Percentiles rank a stretch among this genome's conserved stretches.
These are phyloP conservation scores for Mortierella sp. DNA, from an alignment of 371 early-diverging fungal genomes.

Conservation along the genomic window DNA sequence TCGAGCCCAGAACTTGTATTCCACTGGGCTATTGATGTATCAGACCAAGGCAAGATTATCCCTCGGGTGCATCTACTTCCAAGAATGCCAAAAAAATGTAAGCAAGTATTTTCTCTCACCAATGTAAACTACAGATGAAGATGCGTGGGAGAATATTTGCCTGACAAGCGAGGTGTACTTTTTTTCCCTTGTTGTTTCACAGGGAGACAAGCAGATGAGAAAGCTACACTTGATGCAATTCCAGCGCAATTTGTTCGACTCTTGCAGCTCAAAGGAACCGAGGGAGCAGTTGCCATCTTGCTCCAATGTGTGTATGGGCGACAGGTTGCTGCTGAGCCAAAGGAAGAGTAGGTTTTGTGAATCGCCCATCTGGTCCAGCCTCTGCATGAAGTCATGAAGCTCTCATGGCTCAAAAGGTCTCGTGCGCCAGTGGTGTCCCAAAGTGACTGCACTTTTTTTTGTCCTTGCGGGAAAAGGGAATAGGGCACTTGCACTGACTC, in stretches of 20 bases:
- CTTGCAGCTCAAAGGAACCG: constrained; percentile 44
- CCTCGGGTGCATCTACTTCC: constrained; percentile 40
- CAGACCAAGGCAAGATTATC: constrained; percentile 30
- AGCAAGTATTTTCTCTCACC: neutral
- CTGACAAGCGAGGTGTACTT: neutral
- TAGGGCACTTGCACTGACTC: neutral
- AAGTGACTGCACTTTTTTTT: constrained; percentile 19
- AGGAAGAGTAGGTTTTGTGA: neutral
- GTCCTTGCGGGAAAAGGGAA: neutral
- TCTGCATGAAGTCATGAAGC: neutral
- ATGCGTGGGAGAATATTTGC: neutral
- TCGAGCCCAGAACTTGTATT: constrained; percentile 45
- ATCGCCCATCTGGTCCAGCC: neutral
- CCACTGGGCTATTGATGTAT: constrained; percentile 43
- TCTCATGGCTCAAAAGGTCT: neutral
- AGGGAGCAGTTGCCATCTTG: constrained; percentile 32
- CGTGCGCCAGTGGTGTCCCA: constrained; percentile 5
- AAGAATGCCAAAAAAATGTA: constrained; percentile 48
- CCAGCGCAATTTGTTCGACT: constrained; percentile 49
- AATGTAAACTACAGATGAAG: neutral
- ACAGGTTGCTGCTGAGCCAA: neutral
- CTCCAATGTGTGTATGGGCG: constrained; percentile 44
- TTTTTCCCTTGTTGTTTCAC: neutral
- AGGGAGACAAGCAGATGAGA: constrained; percentile 52
- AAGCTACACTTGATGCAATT: constrained; percentile 38